Conservation (phyloP, 116 monocot genomes). For the Thalassia testudinum region DNA sequence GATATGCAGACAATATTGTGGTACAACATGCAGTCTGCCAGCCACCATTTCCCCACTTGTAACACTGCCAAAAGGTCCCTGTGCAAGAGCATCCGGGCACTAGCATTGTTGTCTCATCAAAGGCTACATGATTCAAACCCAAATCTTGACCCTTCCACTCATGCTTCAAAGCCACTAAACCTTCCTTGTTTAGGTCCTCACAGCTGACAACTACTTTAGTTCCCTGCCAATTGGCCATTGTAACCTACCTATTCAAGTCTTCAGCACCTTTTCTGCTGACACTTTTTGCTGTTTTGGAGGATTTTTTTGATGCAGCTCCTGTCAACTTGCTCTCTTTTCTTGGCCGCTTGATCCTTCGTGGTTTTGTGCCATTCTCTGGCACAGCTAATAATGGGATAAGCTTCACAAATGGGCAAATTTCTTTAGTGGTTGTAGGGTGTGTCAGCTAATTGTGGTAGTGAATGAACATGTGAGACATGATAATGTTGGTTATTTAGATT, state of each 20-base stretch:
- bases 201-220: constrained; percentile 2
- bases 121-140: constrained; percentile 44
- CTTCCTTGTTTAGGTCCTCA: constrained; percentile 15
- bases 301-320: constrained; percentile 6
- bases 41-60: constrained; percentile 82
- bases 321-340: constrained; percentile 26
- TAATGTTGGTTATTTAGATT: constrained; percentile 16
- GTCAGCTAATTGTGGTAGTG: constrained; percentile 19
- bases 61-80: constrained; percentile 45
- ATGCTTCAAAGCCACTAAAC: neutral
- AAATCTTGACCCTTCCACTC: constrained; percentile 54
- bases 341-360: constrained; percentile 6
- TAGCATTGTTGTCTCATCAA: constrained; percentile 57
- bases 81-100: constrained; percentile 78
- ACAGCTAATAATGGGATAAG: constrained; percentile 35
- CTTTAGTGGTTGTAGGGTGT: constrained; percentile 24
- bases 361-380: constrained; percentile 17
- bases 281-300: constrained; percentile 20
- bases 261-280: constrained; percentile 3
- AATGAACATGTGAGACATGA: constrained; percentile 8
- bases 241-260: constrained; percentile 13
- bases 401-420: constrained; percentile 33
- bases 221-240: constrained; percentile 4
- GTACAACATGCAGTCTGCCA: constrained; percentile 93
- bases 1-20: constrained; percentile 48